Evolutionary conservation across 805 yeast genomes (phyloP), one percentile per base, ranked within the genome.

Genomic region (Phaffomyces opuntiae): DNA sequence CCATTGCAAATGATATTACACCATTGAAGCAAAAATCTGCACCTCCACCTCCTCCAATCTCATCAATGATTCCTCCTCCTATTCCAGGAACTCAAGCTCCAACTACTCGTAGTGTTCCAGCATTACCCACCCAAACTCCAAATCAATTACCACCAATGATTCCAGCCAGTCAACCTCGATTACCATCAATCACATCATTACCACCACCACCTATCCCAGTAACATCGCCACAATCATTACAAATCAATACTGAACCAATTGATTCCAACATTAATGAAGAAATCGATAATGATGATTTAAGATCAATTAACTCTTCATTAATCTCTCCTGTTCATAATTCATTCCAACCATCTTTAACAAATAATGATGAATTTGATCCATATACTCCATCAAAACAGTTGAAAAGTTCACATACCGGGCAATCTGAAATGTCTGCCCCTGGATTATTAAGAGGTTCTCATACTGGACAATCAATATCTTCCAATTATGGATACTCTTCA

Each of bases 31-130:
- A 31, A 25, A 19, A 34, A 11, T 39, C 44, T 7, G 38, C 46
- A 39, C 34, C 36, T 1, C 29, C 44, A 14, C 34, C 38, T 25
- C 7, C 17, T 14, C 14, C 16, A 4, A 8, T 8, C 6, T 31
- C 24, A 34, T 11, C 21, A 24, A n/a, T 38, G 36, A 53, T 57
- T 1, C 52, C 60, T 36, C 45, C 60, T 7, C 36, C 53, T 24
- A 50, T 64, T 7, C 54, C 61, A n/a, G 43, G 33, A 14, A 27
- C 49, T 29, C 40, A 48, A 32, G 39, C 35, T 8, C 44, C 40
- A 6, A 19, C n/a, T 16, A 14, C 34, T 25, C 49, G 56, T 12
- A 40, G 13, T 29, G 38, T 39, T 33, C 48, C 55, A 38, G 43
- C 60, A 33, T 17, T 16, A 33, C 12, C 36, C 3, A 16, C 9